These are phyloP conservation scores for Cenchrus fungigraminus DNA, from an alignment of 176 grass and related monocot genomes.

Conservation along the genomic window DNA sequence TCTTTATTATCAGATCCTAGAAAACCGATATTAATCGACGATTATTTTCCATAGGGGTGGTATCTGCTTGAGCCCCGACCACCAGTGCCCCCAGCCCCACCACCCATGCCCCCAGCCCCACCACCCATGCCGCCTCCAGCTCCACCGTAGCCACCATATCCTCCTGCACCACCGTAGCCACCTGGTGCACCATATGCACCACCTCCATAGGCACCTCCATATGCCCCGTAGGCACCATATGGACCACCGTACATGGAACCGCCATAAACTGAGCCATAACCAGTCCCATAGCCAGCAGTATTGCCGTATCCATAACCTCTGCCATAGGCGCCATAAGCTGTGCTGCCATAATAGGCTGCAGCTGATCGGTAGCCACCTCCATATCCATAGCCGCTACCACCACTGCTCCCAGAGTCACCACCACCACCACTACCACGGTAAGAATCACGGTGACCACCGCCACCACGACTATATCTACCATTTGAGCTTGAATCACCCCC, in stretches of 20 bases:
- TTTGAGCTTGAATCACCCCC: slow-evolving; percentile 62
- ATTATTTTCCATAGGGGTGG: slow-evolving; percentile 81
- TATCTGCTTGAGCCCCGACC: slow-evolving; percentile 72
- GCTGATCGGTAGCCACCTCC: slow-evolving; percentile 49
- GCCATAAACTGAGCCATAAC: slow-evolving; percentile 69
- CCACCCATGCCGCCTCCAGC: slow-evolving; percentile 50
- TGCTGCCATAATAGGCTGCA: slow-evolving; percentile 61
- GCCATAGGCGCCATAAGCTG: slow-evolving; percentile 68
- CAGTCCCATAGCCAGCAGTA: slow-evolving; percentile 57
- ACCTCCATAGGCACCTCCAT: slow-evolving; percentile 55
- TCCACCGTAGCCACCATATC: slow-evolving; percentile 59
- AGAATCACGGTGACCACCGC: slow-evolving; percentile 49
- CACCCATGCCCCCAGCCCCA: slow-evolving; percentile 59
- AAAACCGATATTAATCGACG: not conserved
- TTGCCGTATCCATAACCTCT: slow-evolving; percentile 64
- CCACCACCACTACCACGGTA: slow-evolving; percentile 46
- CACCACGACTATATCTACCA: slow-evolving; percentile 54
- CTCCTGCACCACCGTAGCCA: slow-evolving; percentile 58
- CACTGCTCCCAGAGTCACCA: slow-evolving; percentile 41
- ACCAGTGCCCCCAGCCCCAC: slow-evolving; percentile 32
- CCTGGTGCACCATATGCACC: slow-evolving; percentile 53
- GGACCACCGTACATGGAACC: slow-evolving; percentile 73
- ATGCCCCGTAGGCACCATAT: slow-evolving; percentile 59
- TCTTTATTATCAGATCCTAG: slow-evolving; percentile 50
- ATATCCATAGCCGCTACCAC: slow-evolving; percentile 51